Conservation (phyloP, 2,329 filamentous ascomycete genomes). For the Dryadomyces quercivorus region DNA sequence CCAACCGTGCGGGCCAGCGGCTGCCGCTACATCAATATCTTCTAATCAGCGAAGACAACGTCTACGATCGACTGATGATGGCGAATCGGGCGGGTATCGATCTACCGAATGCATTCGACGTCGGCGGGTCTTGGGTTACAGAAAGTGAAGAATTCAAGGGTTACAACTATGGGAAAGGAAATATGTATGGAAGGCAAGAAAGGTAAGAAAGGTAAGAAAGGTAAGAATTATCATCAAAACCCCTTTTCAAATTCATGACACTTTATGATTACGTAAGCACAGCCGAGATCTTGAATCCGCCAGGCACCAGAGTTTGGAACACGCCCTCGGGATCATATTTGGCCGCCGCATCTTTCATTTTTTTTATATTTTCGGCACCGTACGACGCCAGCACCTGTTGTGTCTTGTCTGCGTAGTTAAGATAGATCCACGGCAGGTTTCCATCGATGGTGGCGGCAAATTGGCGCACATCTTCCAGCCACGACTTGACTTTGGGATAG, state of each 20-base stretch:
- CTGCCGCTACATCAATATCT: conserved; percentile 8
- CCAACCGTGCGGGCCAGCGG: conserved; percentile 5
- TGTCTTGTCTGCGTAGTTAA: neutral
- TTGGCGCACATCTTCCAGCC: neutral
- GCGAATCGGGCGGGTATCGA: conserved; percentile 1
- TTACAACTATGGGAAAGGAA: too few relatives aligned
- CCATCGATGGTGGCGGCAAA: neutral
- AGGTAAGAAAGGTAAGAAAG: too few relatives aligned
- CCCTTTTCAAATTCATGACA: too few relatives aligned
- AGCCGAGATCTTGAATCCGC: neutral
- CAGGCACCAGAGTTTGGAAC: neutral
- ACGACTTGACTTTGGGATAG: neutral
- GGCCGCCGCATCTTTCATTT: neutral
- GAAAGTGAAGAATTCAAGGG: too few relatives aligned
- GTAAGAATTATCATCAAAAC: too few relatives aligned
- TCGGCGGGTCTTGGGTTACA: neutral
- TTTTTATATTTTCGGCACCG: neutral
- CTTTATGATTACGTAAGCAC: too few relatives aligned
- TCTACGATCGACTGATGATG: conserved; percentile 7
- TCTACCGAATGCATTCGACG: neutral
- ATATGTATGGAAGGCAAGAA: too few relatives aligned
- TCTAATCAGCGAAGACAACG: conserved; percentile 7
- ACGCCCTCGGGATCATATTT: neutral
- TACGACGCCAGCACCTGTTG: neutral
- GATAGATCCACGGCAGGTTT: neutral